Evolutionary conservation across 345 rosid species (phyloP).

Genomic region (Arabis alpina): DNA sequence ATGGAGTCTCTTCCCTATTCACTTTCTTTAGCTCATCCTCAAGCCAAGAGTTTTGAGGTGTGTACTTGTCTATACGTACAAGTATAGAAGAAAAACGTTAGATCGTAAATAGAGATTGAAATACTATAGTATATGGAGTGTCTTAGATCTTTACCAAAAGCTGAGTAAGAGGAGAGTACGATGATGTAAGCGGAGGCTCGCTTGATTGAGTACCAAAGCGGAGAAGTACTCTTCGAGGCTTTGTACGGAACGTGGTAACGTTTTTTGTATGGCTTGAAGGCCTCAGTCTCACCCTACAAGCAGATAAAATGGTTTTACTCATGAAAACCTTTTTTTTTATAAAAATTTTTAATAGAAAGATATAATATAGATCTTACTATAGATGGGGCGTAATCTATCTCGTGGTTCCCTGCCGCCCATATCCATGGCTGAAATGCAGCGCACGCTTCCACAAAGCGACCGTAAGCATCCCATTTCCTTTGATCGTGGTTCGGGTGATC

Average conservation of each 20-base stretch:
- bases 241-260: conserved; percentile 47
- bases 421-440: conserved; percentile 58
- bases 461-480: conserved; percentile 56
- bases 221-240: conserved; percentile 51
- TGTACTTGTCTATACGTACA: conserved; percentile 40
- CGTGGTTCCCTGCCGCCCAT: conserved; percentile 60
- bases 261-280: conserved; percentile 49
- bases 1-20: conserved; percentile 47
- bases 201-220: conserved; percentile 60
- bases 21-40: conserved; percentile 45
- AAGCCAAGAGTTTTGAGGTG: conserved; percentile 47
- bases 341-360: not conserved
- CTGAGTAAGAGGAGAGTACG: conserved; percentile 55
- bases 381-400: conserved; percentile 42
- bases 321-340: not conserved
- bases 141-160: conserved; percentile 43
- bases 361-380: conserved; percentile 41
- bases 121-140: not conserved
- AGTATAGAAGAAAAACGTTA: not conserved
- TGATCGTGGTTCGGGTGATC: conserved; percentile 50
- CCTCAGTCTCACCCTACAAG: conserved; percentile 47
- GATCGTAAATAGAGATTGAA: not conserved
- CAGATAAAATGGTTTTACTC: not conserved
- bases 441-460: conserved; percentile 50
- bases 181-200: conserved; percentile 53